Evolutionary conservation across 768 basidiomycete genomes (phyloP), one percentile per base, ranked within the genome.

Genomic region (Boletus rubescentipes): DNA sequence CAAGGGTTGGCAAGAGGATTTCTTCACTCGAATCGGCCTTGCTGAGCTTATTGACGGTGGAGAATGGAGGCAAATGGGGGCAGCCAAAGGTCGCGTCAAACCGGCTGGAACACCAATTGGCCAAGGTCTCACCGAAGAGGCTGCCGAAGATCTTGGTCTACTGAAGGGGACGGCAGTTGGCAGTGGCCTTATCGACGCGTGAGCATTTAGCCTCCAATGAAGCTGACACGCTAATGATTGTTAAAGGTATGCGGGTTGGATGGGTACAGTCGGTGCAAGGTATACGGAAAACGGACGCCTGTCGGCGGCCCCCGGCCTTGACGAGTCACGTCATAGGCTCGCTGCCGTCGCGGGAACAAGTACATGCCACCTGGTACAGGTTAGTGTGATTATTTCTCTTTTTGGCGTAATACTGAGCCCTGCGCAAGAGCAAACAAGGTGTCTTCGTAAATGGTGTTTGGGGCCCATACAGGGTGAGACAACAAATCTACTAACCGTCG

Each of bases 281-380:
- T 85, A 84, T 56, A 75, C 69, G 21, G 79, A 79, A 47, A 75
- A 81, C 32, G 83, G 79, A 6, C 71, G 75, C 54, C 55, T 83
- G n/a, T 82, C 80, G 0, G 74, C 73, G 18, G 64, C 78, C 20
- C 90, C 92, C 15, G 74, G 77, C 12, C 73, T 97, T 9, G 79
- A 85, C 7, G 91, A 96, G 59, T 91, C 91, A 7, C 75, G 79
- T 14, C 85, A 90, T 63, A 79, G 96, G 37, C 76, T 99, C 18
- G 96, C 95, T 4, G 93, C 89, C 42, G 89, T 95, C 51, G 97
- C 97, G 26, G 97, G 97, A 9, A 99, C 96, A 6, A 93, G 91
- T 62, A 98, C 95, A 7, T 98, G 97, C 67, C 91, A 98, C 72
- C 79, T 99, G 41, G 89, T 96, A 1, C 93, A 93, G 77, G 89